These are phyloP conservation scores for Phascolomyces articulosus DNA, from an alignment of 371 early-diverging fungal genomes.

Conservation along the genomic window DNA sequence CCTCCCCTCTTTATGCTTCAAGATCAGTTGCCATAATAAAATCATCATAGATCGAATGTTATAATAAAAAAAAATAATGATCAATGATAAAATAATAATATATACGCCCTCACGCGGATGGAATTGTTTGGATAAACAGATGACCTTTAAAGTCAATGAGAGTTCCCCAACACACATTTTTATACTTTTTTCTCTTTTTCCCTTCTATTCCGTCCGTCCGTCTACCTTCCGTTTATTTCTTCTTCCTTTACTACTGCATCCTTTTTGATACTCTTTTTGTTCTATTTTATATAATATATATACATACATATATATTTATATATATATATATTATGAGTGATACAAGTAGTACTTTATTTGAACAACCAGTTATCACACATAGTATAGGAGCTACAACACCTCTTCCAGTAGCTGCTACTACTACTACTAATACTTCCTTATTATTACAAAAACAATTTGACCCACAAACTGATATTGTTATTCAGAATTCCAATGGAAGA, in stretches of 20 bases:
- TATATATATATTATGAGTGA: background rate
- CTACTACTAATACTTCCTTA: background rate
- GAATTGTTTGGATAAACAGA: too few relatives aligned
- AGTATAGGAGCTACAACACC: background rate
- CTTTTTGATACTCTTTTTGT: too few relatives aligned
- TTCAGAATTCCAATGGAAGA: background rate
- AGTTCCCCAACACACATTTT: slow-evolving; percentile 1
- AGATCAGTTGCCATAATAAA: background rate
- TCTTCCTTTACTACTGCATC: background rate
- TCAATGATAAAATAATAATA: too few relatives aligned
- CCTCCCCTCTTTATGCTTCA: background rate
- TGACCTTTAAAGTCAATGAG: too few relatives aligned
- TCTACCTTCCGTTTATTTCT: background rate
- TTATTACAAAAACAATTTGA: slow-evolving; percentile 5
- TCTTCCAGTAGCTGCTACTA: background rate
- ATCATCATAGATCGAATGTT: background rate
- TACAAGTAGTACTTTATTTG: slow-evolving; percentile 3
- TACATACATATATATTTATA: background rate
- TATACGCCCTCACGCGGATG: too few relatives aligned
- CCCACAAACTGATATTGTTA: background rate
- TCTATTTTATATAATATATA: too few relatives aligned
- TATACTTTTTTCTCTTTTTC: background rate
- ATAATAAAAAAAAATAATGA: too few relatives aligned
- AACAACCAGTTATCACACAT: too few relatives aligned
- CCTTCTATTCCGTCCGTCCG: too few relatives aligned